These are phyloP conservation scores for Xylaria sp. DNA, from an alignment of 2,329 filamentous ascomycete genomes.

Conservation along the genomic window DNA sequence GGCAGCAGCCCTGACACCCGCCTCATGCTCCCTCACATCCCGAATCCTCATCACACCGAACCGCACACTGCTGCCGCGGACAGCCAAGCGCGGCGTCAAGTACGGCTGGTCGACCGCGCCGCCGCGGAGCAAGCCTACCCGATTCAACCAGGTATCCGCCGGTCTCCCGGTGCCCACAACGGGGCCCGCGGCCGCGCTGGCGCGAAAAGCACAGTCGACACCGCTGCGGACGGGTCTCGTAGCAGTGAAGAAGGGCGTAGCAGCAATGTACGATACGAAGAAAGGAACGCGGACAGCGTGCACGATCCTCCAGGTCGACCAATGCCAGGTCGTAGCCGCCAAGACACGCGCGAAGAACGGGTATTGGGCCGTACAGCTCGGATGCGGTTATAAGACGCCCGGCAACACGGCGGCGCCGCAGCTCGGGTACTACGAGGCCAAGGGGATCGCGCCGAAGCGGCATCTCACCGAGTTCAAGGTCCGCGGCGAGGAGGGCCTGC, in stretches of 20 bases:
- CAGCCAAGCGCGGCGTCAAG: conserved; percentile 62
- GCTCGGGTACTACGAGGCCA: conserved; percentile 87
- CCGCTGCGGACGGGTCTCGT: conserved; percentile 82
- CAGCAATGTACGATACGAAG: conserved; percentile 79
- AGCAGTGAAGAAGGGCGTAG: conserved; percentile 95
- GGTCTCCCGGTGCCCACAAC: conserved; percentile 68
- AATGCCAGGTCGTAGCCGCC: conserved; percentile 87
- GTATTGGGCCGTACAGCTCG: conserved; percentile 94
- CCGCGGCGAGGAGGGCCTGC: conserved; percentile 75
- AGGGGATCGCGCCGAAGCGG: conserved; percentile 84
- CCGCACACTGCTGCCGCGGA: conserved; percentile 59
- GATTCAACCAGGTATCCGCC: conserved; percentile 69
- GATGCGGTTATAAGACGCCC: conserved; percentile 77
- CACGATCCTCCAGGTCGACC: conserved; percentile 93
- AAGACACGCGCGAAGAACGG: conserved; percentile 85
- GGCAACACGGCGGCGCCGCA: conserved; percentile 83
- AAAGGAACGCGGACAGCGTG: conserved; percentile 82
- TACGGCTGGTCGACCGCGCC: conserved; percentile 71
- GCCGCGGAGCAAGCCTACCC: conserved; percentile 62
- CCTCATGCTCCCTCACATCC: conserved; percentile 46
- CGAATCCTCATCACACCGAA: conserved; percentile 49
- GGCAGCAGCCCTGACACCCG: conserved; percentile 53
- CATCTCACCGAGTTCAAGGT: conserved; percentile 90
- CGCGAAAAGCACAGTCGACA: conserved; percentile 67
- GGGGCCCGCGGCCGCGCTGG: conserved; percentile 70